These are phyloP conservation scores for Ceratobasidium sp. DNA, from an alignment of 1,284 basidiomycete species.

Conservation along the genomic window DNA sequence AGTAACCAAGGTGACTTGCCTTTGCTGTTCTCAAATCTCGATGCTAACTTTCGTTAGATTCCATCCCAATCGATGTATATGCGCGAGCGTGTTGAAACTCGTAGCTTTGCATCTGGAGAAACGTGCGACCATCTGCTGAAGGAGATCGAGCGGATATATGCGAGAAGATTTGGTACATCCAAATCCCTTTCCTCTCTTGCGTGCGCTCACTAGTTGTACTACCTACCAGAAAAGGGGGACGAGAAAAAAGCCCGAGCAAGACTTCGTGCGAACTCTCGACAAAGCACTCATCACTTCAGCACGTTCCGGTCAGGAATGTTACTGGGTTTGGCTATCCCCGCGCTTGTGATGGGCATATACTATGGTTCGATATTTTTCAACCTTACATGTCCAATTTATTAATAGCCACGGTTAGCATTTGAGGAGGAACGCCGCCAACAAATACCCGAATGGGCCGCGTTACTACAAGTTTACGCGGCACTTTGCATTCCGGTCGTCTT, in stretches of 20 bases:
- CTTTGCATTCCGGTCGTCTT: constrained; percentile 84
- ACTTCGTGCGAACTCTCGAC: constrained; percentile 70
- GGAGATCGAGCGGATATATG: constrained; percentile 80
- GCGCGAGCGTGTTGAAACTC: constrained; percentile 68
- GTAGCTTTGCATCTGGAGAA: constrained; percentile 72
- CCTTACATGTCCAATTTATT: neutral
- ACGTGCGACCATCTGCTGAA: constrained; percentile 75
- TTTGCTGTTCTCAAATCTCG: constrained; percentile 5
- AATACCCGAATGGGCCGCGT: constrained; percentile 78
- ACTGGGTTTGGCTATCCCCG: constrained; percentile 84
- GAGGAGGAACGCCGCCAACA: constrained; percentile 67
- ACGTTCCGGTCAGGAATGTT: constrained; percentile 81
- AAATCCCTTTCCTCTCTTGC: neutral
- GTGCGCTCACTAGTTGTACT: constrained; percentile 44
- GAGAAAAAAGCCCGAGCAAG: constrained; percentile 80
- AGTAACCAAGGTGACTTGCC: constrained; percentile 69
- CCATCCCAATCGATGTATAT: constrained; percentile 54
- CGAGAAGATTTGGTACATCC: constrained; percentile 76
- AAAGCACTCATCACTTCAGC: constrained; percentile 80
- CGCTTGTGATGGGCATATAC: constrained; percentile 76
- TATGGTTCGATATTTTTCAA: constrained; percentile 64
- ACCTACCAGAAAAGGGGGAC: constrained; percentile 78
- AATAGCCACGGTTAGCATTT: constrained; percentile 64
- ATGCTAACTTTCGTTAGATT: constrained; percentile 50
- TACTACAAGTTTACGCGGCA: constrained; percentile 86